Conservation (phyloP, 192 early-diverging fungal species). For the Entomortierella beljakovae region DNA sequence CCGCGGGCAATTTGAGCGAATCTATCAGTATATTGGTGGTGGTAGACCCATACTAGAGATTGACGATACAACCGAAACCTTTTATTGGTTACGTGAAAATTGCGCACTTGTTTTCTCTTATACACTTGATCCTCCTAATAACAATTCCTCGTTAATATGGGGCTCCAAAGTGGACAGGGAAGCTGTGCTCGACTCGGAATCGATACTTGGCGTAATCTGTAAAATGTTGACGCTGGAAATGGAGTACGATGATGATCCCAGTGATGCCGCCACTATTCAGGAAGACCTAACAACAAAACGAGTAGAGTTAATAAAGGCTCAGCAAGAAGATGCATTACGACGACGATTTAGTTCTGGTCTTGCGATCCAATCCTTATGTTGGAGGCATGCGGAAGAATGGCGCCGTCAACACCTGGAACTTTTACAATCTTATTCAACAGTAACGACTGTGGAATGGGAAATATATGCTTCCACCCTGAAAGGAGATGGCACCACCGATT, state of each 20-base stretch:
- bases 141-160: background rate
- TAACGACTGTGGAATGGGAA: constrained; percentile 29
- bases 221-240: constrained; percentile 48
- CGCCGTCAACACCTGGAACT: constrained; percentile 20
- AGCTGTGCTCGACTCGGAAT: constrained; percentile 15
- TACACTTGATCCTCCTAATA: background rate
- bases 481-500: background rate
- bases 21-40: constrained; percentile 38
- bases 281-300: background rate
- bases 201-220: constrained; percentile 19
- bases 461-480: constrained; percentile 6
- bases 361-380: constrained; percentile 35
- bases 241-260: constrained; percentile 13
- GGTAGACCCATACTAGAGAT: constrained; percentile 1
- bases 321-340: constrained; percentile 22
- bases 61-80: constrained; percentile 17
- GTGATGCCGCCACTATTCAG: background rate
- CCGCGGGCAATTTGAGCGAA: constrained; percentile 21
- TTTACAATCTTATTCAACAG: background rate
- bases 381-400: constrained; percentile 30
- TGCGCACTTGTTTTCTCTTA: constrained; percentile 39
- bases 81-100: constrained; percentile 40
- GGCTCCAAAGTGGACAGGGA: constrained; percentile 10
- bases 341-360: constrained; percentile 40
- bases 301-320: background rate